phyloP scores from a whole-genome alignment of 345 rosid species.

The Boechera stricta region DNA sequence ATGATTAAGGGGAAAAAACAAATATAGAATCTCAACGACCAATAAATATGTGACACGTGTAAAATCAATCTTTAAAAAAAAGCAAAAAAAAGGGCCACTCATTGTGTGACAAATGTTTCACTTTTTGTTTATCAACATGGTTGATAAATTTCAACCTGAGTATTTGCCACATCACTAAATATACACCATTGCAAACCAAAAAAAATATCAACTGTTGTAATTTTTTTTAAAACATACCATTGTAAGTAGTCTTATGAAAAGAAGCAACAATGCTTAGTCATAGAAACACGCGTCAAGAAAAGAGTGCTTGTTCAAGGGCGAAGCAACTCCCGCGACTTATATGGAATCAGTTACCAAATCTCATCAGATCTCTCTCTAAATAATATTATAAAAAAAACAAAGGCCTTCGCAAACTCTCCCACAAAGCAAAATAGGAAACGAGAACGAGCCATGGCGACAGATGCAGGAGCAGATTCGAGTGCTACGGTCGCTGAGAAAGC shows the following conservation, averaged over 20 bases:
- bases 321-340: conserved; percentile 43
- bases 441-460: conserved; percentile 34
- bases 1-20: too few relatives aligned
- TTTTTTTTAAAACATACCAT: too few relatives aligned
- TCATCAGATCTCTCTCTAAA: neutral
- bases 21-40: too few relatives aligned
- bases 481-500: conserved; percentile 56
- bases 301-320: conserved; percentile 17
- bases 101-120: too few relatives aligned
- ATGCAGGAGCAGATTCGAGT: conserved; percentile 46
- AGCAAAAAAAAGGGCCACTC: too few relatives aligned
- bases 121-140: too few relatives aligned
- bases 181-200: too few relatives aligned
- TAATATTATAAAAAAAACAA: neutral
- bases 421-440: neutral
- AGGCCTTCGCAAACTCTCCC: neutral
- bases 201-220: too few relatives aligned
- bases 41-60: too few relatives aligned
- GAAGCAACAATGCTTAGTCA: conserved; percentile 39
- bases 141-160: too few relatives aligned
- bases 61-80: too few relatives aligned
- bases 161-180: too few relatives aligned
- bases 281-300: conserved; percentile 30
- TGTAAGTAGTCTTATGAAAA: neutral
- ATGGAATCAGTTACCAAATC: conserved; percentile 34